Conservation (phyloP, 2,329 filamentous ascomycete species). For the Venturia effusa region DNA sequence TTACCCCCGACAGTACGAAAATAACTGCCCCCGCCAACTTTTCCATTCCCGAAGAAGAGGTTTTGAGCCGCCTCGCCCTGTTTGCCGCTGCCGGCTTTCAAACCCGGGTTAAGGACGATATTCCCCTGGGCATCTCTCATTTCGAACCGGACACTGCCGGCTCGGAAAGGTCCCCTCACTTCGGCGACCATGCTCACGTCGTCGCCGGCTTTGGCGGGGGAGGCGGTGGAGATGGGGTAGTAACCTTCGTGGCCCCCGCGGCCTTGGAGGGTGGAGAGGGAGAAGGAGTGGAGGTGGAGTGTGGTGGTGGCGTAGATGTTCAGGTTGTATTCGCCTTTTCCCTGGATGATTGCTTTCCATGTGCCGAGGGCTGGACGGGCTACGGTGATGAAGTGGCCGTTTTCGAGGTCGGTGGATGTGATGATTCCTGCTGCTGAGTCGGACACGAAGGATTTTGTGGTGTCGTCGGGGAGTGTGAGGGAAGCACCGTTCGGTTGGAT, state of each 20-base stretch:
- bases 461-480: not conserved
- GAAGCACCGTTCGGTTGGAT: not conserved
- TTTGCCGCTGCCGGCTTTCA: not conserved
- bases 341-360: not conserved
- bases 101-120: not conserved
- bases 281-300: not conserved
- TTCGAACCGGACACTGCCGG: not conserved
- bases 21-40: not conserved
- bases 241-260: not conserved
- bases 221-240: not conserved
- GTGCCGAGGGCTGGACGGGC: not conserved
- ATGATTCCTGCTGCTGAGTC: not conserved
- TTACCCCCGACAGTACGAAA: not conserved
- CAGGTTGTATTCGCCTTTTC: not conserved
- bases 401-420: not conserved
- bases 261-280: not conserved
- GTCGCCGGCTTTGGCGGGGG: not conserved
- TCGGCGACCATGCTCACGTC: not conserved
- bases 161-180: not conserved
- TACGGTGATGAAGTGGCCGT: constrained; percentile 1
- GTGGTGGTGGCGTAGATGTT: not conserved
- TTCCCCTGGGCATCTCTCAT: not conserved
- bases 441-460: not conserved
- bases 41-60: not conserved
- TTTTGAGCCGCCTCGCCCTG: not conserved